These are phyloP conservation scores for Phytophthora pistaciae DNA, from an alignment of 352 stramenopile genomes.

Conservation along the genomic window DNA sequence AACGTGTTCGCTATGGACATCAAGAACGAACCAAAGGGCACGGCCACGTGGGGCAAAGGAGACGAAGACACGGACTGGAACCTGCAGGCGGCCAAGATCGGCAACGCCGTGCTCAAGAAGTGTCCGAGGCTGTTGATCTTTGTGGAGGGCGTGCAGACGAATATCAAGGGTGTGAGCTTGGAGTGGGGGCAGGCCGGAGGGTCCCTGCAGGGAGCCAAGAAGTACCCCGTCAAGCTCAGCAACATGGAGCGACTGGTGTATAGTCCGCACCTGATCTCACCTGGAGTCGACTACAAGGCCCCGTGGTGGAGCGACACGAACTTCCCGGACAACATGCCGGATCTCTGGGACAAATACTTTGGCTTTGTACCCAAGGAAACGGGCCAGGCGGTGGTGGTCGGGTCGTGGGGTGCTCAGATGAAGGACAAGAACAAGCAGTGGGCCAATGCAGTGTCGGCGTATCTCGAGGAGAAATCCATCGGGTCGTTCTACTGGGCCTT, in stretches of 20 bases:
- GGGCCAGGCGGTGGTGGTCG: slow-evolving; percentile 66
- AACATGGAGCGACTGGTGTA: slow-evolving; percentile 82
- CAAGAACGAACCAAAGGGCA: slow-evolving; percentile 84
- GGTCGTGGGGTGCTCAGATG: slow-evolving; percentile 76
- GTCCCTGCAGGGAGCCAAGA: slow-evolving; percentile 65
- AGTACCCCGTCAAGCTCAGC: slow-evolving; percentile 69
- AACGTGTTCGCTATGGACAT: slow-evolving; percentile 83
- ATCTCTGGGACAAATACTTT: slow-evolving; percentile 76
- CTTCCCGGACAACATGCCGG: slow-evolving; percentile 76
- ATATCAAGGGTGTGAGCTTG: slow-evolving; percentile 63
- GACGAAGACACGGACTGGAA: slow-evolving; percentile 74
- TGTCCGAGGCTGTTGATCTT: slow-evolving; percentile 76
- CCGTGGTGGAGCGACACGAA: slow-evolving; percentile 67
- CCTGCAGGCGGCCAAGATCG: slow-evolving; percentile 66
- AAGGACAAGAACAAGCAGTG: slow-evolving; percentile 65
- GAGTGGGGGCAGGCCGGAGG: slow-evolving; percentile 70
- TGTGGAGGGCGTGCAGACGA: slow-evolving; percentile 78
- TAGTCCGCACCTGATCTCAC: slow-evolving; percentile 71
- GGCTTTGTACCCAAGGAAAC: slow-evolving; percentile 68
- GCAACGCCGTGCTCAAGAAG: slow-evolving; percentile 71
- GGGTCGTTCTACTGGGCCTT: slow-evolving; percentile 84
- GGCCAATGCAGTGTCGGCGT: slow-evolving; percentile 57
- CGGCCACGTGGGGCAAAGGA: slow-evolving; percentile 69
- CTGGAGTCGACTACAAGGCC: slow-evolving; percentile 67
- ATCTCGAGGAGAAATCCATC: slow-evolving; percentile 62